Evolutionary conservation across 495 filamentous ascomycete genomes (phyloP).

Genomic region (Rhypophila decipiens): DNA sequence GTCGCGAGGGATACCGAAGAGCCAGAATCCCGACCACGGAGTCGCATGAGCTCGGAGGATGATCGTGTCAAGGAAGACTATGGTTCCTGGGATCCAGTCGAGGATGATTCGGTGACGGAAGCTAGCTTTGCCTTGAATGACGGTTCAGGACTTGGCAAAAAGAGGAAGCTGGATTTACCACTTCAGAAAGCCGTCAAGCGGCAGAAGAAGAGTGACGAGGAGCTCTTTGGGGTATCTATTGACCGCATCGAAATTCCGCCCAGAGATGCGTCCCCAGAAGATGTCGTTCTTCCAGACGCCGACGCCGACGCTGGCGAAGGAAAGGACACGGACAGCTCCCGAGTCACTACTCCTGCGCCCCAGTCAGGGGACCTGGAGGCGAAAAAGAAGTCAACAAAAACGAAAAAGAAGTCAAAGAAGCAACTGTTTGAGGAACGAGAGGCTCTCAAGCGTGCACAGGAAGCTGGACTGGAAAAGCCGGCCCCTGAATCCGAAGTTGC

Average conservation of each 20-base stretch:
- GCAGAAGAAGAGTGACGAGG: conserved; percentile 68
- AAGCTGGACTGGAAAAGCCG: conserved; percentile 34
- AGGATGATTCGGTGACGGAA: conserved; percentile 53
- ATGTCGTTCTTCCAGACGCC: conserved; percentile 32
- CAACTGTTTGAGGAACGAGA: conserved; percentile 64
- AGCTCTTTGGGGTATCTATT: conserved; percentile 60
- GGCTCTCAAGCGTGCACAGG: conserved; percentile 47
- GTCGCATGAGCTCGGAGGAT: conserved; percentile 65
- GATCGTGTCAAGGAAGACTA: conserved; percentile 61
- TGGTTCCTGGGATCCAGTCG: conserved; percentile 31
- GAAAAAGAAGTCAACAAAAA: conserved; percentile 43
- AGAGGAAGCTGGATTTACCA: conserved; percentile 62
- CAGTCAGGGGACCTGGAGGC: conserved; percentile 21
- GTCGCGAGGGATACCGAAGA: conserved; percentile 71
- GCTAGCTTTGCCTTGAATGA: conserved; percentile 44
- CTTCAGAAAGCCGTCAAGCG: conserved; percentile 60
- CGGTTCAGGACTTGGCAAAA: conserved; percentile 43
- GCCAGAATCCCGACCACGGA: conserved; percentile 71
- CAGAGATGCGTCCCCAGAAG: conserved; percentile 26
- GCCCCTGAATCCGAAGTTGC: conserved; percentile 25
- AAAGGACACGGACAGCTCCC: conserved; percentile 34
- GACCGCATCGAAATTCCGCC: conserved; percentile 44
- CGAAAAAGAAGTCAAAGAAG: conserved; percentile 68
- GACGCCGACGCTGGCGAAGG: conserved; percentile 25
- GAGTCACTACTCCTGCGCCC: conserved; percentile 36